These are phyloP conservation scores for Kluyveromyces starmeri DNA, from an alignment of 805 yeast species.

Conservation along the genomic window DNA sequence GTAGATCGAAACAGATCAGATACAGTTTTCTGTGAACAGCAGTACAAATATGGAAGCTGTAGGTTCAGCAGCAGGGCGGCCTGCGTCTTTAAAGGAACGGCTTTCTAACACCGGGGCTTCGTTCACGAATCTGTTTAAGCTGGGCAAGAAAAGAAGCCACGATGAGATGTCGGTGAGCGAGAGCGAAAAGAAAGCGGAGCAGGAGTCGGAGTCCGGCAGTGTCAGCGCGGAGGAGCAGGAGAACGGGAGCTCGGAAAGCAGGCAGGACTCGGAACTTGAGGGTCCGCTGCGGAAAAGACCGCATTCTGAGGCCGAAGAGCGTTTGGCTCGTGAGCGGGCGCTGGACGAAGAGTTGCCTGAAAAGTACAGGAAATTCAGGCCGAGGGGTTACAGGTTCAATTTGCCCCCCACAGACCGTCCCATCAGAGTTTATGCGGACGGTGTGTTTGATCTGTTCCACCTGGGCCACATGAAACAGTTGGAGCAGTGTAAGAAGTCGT, in stretches of 20 bases:
- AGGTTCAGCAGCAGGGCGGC: too few species aligned
- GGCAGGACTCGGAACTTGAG: constrained; percentile 5
- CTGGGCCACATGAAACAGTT: constrained; percentile 96
- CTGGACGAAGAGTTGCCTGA: constrained; percentile 60
- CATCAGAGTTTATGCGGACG: constrained; percentile 93
- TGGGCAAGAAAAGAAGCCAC: constrained; percentile 18
- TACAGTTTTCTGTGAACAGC: too few species aligned
- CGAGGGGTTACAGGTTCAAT: constrained; percentile 68
- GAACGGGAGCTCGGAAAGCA: constrained; percentile 2
- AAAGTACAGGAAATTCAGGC: constrained; percentile 67
- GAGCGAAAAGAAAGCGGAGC: constrained; percentile 15
- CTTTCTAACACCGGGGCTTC: constrained; percentile 22
- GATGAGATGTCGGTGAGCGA: constrained; percentile 18
- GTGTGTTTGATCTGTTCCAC: constrained; percentile 94
- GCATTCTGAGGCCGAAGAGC: constrained; percentile 18
- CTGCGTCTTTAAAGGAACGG: constrained; percentile 20
- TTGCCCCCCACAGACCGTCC: constrained; percentile 81
- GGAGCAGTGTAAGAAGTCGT: constrained; percentile 91
- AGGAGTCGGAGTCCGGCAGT: constrained; percentile 4
- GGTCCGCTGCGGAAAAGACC: constrained; percentile 11
- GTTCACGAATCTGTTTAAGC: constrained; percentile 27
- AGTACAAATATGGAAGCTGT: too few species aligned
- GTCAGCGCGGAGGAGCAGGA: constrained; percentile 5
- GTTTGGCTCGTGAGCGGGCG: constrained; percentile 42
- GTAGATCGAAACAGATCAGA: too few species aligned